Base-by-base conservation (phyloP, 1,284 basidiomycete species). In the Kalmanozyma brasiliensis region DNA sequence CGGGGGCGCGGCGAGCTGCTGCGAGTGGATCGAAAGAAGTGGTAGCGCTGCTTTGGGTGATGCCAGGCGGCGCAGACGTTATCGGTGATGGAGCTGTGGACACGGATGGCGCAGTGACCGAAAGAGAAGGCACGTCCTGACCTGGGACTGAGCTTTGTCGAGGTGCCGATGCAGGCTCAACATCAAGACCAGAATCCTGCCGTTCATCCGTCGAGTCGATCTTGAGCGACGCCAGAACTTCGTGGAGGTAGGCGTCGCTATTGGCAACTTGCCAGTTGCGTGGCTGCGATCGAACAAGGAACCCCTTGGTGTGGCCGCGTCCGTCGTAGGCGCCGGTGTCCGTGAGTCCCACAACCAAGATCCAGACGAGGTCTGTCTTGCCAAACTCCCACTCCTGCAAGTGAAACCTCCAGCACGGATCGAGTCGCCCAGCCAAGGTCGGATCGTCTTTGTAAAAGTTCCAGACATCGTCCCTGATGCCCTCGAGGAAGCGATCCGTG, bases 381-480 rank as follows among this genome's bases (percentile, higher is more conserved):
- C 51, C 51, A 17, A 52, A 52, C 5, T 24, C 22, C 51, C 51
- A 52, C 1, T 38, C 35, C 19, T 20, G 9, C 3, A 44, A 20
- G 1, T 14, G 19, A n/a, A 29, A 52, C 7, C 40, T 34, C 51
- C 51, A 52, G 19, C n/a, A 45, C 2, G 35, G 9, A 24, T 19
- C 11, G 13, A 24, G 42, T 19, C 19, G 45, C 33, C n/a, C 10
- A 14, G 26, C 32, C 4, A 38, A 35, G 0, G 10, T 9, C 2
- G 35, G 48, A 14, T 41, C 23, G 20, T 19, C 17, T 5, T 26
- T 16, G 14, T 40, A 23, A 9, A 32, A n/a, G 0, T 13, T 17
- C n/a, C 43, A 43, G 0, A 33, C 40, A 5, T 29, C 20, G 40
- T 56, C 57, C 2, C 36, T 16, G 9, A 29, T 2, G 3, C 32